Evolutionary conservation across 257 asterid genomes (phyloP).

Genomic region (Salvia miltiorrhiza): DNA sequence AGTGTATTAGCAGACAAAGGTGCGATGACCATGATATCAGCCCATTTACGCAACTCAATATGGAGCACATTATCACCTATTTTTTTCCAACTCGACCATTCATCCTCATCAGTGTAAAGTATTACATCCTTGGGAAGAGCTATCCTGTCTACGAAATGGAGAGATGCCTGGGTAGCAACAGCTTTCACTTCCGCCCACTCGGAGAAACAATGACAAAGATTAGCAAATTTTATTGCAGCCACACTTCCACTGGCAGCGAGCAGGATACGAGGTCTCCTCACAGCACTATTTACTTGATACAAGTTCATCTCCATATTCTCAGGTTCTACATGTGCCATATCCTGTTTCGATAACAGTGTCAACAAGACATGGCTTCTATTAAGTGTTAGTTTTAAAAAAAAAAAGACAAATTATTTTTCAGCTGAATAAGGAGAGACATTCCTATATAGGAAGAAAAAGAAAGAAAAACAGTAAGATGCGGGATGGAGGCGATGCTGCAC

Average conservation of each 20-base stretch:
- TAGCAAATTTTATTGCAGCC: slow-evolving; percentile 82
- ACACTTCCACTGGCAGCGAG: slow-evolving; percentile 95
- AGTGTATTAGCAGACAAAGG: slow-evolving; percentile 95
- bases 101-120: slow-evolving; percentile 77
- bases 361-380: background rate
- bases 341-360: slow-evolving; percentile 27
- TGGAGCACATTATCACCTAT: slow-evolving; percentile 78
- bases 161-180: slow-evolving; percentile 72
- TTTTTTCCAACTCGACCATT: slow-evolving; percentile 77
- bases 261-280: slow-evolving; percentile 68
- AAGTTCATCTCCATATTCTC: slow-evolving; percentile 25
- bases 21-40: slow-evolving; percentile 88
- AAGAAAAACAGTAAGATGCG: background rate
- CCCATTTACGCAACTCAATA: slow-evolving; percentile 87
- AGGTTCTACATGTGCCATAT: slow-evolving; percentile 40
- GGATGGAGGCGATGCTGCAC: background rate
- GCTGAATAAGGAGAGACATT: background rate
- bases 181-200: slow-evolving; percentile 97
- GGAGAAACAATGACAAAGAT: slow-evolving; percentile 66
- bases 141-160: slow-evolving; percentile 66
- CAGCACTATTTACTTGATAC: slow-evolving; percentile 27
- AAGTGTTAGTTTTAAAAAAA: too few species aligned
- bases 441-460: too few species aligned
- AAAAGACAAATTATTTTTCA: background rate
- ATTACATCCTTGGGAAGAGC: slow-evolving; percentile 62